A percentile compares a stretch with the other conserved stretches of the same genome.
These are phyloP conservation scores for Neurospora pannonica DNA, from an alignment of 495 filamentous ascomycete genomes.

Conservation along the genomic window DNA sequence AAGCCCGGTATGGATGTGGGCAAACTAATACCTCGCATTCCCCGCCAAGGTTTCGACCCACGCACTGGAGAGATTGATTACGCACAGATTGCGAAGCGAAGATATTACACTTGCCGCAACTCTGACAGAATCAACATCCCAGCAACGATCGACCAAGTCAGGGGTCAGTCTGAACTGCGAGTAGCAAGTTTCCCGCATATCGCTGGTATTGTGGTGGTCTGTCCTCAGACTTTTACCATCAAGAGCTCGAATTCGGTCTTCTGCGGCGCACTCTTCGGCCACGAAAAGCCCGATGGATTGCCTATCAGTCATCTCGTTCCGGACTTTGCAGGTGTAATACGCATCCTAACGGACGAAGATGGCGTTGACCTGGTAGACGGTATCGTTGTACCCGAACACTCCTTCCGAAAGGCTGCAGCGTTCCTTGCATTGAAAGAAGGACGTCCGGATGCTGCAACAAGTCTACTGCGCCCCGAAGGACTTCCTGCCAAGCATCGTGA, in stretches of 20 bases:
- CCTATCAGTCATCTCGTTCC: conserved; percentile 75
- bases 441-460: conserved; percentile 60
- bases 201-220: conserved; percentile 88
- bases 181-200: conserved; percentile 95
- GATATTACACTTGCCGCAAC: conserved; percentile 74
- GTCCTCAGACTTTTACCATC: conserved; percentile 63
- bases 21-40: conserved; percentile 68
- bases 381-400: conserved; percentile 94
- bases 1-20: conserved; percentile 60
- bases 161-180: conserved; percentile 55
- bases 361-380: conserved; percentile 74
- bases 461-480: conserved; percentile 72
- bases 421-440: conserved; percentile 74
- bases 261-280: conserved; percentile 81
- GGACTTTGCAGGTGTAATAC: conserved; percentile 72
- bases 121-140: conserved; percentile 68
- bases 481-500: conserved; percentile 81
- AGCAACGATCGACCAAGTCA: conserved; percentile 58
- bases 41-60: conserved; percentile 56
- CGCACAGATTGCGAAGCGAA: conserved; percentile 54
- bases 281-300: conserved; percentile 70
- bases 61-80: conserved; percentile 62
- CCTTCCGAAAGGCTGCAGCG: conserved; percentile 80
- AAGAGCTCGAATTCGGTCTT: conserved; percentile 93
- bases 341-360: conserved; percentile 77